Evolutionary conservation across 768 basidiomycete genomes (phyloP), one percentile per base, ranked within the genome.

Genomic region (Boletus patriciae): DNA sequence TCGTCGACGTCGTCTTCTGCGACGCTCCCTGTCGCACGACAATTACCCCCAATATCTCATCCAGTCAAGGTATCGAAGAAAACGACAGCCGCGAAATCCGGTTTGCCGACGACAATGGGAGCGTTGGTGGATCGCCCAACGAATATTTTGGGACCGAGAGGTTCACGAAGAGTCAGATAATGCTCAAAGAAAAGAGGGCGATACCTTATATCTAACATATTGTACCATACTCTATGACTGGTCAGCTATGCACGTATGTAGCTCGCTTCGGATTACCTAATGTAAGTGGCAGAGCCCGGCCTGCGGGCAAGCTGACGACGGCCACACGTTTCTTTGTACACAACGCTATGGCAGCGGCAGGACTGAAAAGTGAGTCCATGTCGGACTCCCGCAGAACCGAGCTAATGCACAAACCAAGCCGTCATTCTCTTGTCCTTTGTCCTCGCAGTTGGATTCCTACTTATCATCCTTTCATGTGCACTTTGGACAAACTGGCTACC

Each of bases 401-500:
- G 21, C 50, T 62, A 11, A 46, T 27, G 16, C 43, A 52, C 25
- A 3, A 46, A 61, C 5, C 46, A 69, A 98, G 95, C 94, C 68
- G 94, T 98, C 61, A 94, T 98, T 65, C 80, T 98, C 51, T 86
- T 99, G 45, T 95, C 97, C 2, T 98, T 99, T 75, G 92, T 98
- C 51, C 87, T 99, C 48, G 97, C 97, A 7, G 83, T 96, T 16
- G 97, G 97, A n/a, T 99, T 99, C 78, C 77, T 99, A 55, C 84
- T 98, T 68, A 92, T 98, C 68, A 99, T 99, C 72, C 86, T 99
- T 23, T 93, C 93, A 2, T 98, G 97, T 70, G 97, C 97, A 8
- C 77, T 98, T 31, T 98, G 89, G 88, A 77, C 85, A 15, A 99
- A 99, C 72, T 99, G 97, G 97, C 80, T 98, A 21, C 97, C 97